A percentile compares a stretch with the other conserved stretches of the same genome.
phyloP scores from a whole-genome alignment of 2,329 filamentous ascomycete genomes.

The Stemphylium vesicarium region DNA sequence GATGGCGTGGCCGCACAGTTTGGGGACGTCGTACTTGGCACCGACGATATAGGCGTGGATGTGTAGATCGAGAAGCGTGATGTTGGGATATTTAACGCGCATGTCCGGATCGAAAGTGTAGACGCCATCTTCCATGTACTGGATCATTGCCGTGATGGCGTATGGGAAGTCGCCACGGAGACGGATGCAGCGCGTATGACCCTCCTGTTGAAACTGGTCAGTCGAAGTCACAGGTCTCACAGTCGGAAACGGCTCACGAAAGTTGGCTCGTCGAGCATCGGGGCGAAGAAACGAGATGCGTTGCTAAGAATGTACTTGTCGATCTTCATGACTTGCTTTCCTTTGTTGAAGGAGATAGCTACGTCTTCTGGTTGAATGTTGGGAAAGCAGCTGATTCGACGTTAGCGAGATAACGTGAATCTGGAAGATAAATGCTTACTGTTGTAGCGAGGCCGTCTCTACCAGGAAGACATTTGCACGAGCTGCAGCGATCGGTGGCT shows the following conservation, averaged over 20 bases:
- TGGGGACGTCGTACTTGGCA: conserved; percentile 26
- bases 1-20: conserved; percentile 18
- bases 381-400: conserved; percentile 11
- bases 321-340: conserved; percentile 20
- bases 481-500: background rate
- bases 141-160: conserved; percentile 25
- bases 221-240: background rate
- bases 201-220: background rate
- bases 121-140: conserved; percentile 25
- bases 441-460: conserved; percentile 4
- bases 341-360: conserved; percentile 24
- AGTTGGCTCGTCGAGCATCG: conserved; percentile 18
- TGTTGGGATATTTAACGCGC: conserved; percentile 13
- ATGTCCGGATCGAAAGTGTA: conserved; percentile 25
- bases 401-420: background rate
- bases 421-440: conserved; percentile 5
- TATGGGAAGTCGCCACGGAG: conserved; percentile 31
- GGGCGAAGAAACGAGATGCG: conserved; percentile 23
- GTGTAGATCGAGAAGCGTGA: conserved; percentile 34
- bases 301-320: conserved; percentile 23
- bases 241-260: conserved; percentile 4
- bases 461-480: conserved; percentile 16
- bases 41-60: conserved; percentile 33
- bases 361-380: conserved; percentile 19
- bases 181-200: conserved; percentile 19